phyloP scores from a whole-genome alignment of 768 basidiomycete species.

The Thelephora aurantiotincta region DNA sequence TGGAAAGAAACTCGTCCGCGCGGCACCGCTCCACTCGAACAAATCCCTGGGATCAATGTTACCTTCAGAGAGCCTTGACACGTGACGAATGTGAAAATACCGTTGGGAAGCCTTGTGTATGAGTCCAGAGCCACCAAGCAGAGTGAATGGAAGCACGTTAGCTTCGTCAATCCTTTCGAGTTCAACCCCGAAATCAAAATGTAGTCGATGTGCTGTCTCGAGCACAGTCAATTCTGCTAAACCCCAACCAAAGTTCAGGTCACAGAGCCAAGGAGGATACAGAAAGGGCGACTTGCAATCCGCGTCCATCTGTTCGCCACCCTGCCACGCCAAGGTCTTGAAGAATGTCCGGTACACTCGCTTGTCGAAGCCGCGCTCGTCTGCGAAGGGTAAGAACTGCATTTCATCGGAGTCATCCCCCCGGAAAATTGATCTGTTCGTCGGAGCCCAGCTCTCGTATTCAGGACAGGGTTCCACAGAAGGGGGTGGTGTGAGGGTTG shows the following conservation, averaged over 20 bases:
- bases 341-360: conserved; percentile 26
- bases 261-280: not conserved
- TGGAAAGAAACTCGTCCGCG: not conserved
- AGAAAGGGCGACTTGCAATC: conserved; percentile 22
- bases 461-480: not conserved
- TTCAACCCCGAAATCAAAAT: conserved; percentile 21
- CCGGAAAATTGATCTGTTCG: conserved; percentile 28
- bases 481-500: not conserved
- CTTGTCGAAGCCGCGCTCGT: conserved; percentile 40
- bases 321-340: conserved; percentile 37
- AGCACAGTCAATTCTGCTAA: conserved; percentile 36
- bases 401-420: conserved; percentile 47
- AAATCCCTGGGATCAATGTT: conserved; percentile 16
- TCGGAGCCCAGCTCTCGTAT: conserved; percentile 47
- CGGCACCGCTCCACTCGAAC: conserved; percentile 11
- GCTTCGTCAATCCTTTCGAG: conserved; percentile 34
- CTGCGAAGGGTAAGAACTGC: conserved; percentile 48
- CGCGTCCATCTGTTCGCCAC: conserved; percentile 13
- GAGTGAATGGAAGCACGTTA: conserved; percentile 26
- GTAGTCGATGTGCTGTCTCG: conserved; percentile 32
- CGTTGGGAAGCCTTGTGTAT: conserved; percentile 13
- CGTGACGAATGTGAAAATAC: conserved; percentile 19
- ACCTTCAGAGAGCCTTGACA: conserved; percentile 1
- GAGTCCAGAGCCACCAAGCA: conserved; percentile 17
- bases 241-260: conserved; percentile 3